Percentiles rank a stretch among this genome's conserved stretches.
phyloP scores from a whole-genome alignment of 805 yeast genomes.

The Hanseniaspora taiwanica region DNA sequence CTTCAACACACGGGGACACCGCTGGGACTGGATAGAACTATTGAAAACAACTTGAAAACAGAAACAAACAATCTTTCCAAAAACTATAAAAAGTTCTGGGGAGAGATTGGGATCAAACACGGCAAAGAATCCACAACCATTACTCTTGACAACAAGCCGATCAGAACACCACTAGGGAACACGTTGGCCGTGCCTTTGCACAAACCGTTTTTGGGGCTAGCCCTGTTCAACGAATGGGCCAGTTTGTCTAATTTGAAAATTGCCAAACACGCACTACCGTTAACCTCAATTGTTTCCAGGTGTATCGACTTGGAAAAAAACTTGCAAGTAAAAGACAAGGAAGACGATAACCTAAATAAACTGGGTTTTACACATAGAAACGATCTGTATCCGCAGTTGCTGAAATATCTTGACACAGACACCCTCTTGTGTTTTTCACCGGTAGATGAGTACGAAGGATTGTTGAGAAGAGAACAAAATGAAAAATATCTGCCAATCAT shows the following conservation, averaged over 20 bases:
- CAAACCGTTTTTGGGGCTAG: constrained; percentile 51
- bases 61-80: constrained; percentile 61
- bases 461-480: constrained; percentile 67
- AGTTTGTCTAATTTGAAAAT: constrained; percentile 51
- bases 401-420: constrained; percentile 88
- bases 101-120: constrained; percentile 36
- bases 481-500: constrained; percentile 66
- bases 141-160: constrained; percentile 58
- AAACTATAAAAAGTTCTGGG: constrained; percentile 72
- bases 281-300: constrained; percentile 78
- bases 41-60: constrained; percentile 39
- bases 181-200: constrained; percentile 47
- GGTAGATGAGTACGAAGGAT: constrained; percentile 66
- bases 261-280: constrained; percentile 68
- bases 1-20: too few relatives aligned
- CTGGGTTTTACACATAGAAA: constrained; percentile 40
- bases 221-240: constrained; percentile 83
- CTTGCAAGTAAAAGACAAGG: constrained; percentile 12
- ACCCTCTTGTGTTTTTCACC: constrained; percentile 84
- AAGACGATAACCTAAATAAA: constrained; percentile 39
- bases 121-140: constrained; percentile 29
- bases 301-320: constrained; percentile 59
- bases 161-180: constrained; percentile 77
- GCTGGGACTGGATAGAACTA: constrained; percentile 22
- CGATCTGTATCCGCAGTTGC: constrained; percentile 43